These are phyloP conservation scores for Taphrina betulina DNA, from an alignment of 1,139 yeast genomes.

Conservation along the genomic window DNA sequence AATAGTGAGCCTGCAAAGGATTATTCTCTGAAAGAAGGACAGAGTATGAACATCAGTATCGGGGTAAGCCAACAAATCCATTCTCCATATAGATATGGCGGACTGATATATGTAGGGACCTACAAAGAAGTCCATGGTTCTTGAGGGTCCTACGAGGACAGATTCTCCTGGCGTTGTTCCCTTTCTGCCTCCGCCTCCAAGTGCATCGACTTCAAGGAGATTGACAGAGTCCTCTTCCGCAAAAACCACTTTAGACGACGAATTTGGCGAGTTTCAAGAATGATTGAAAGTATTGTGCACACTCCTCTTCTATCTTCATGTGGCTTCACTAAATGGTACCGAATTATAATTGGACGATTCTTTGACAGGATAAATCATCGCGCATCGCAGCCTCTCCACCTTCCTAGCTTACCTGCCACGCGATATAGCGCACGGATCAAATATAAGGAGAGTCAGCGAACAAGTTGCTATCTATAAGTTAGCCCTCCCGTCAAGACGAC, in stretches of 20 bases:
- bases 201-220: conserved; percentile 33
- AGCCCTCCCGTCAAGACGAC: too few species aligned
- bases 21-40: conserved; percentile 42
- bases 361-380: too few species aligned
- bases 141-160: conserved; percentile 40
- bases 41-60: conserved; percentile 40
- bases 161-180: conserved; percentile 34
- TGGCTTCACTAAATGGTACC: too few species aligned
- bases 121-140: conserved; percentile 32
- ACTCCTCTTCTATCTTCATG: too few species aligned
- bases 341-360: too few species aligned
- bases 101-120: conserved; percentile 6
- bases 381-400: too few species aligned
- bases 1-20: conserved; percentile 38
- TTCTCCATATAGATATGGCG: background rate
- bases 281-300: too few species aligned
- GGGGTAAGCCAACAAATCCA: conserved; percentile 36
- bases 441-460: too few species aligned
- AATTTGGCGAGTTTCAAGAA: conserved; percentile 30
- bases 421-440: too few species aligned
- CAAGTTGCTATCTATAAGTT: too few species aligned
- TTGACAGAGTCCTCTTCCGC: too few species aligned
- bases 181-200: conserved; percentile 39
- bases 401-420: too few species aligned
- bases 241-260: conserved; percentile 6